Base-by-base conservation (phyloP, 257 asterid genomes). In the Solanum pennellii region DNA sequence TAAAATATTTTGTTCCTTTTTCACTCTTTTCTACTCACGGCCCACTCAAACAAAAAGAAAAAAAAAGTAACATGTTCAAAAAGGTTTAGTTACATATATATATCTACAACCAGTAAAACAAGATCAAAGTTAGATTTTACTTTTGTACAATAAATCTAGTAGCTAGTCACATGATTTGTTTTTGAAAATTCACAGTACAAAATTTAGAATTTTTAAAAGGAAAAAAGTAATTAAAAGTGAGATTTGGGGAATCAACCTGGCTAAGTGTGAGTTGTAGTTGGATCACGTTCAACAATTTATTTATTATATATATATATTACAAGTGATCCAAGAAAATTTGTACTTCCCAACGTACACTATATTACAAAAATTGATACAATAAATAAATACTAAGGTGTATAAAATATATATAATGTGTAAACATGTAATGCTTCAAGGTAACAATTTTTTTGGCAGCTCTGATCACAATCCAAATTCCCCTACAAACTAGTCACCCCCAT, bases 301-400 rank as follows among this genome's bases (percentile, higher is more conserved):
- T 33, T 35, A 35, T 33, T 35, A 35, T 35, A 35, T 5, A 35
- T 35, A 42, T 20, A 59, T 59, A 59, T 56, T 79, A 86, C 88
- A 87, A 89, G 89, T 68, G 93, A 92, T 92, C 93, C 92, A 90
- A 92, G 93, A 90, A 91, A 85, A 52, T 72, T 89, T 49, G 89
- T 88, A 88, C 84, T 90, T 91, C 88, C 92, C 69, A 91, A 86
- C 88, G 76, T 89, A 72, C 85, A 47, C 82, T 77, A 80, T 39
- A 83, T 14, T 31, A 42, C 83, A 86, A 60, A 52, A 76, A 9
- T 25, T 45, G 15, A 12, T 75, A 42, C 85, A 52, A 37, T 18
- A 29, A n/a, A 49, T 49, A 15, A 49, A 49, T 31, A 41, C 4
- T 33, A 5, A 1, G 10, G 21, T 9, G 39, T 82, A 47, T 42